Percentiles rank a stretch among this genome's conserved stretches.
These are phyloP conservation scores for Mucor irregularis DNA, from an alignment of 371 early-diverging fungal genomes.

Conservation along the genomic window DNA sequence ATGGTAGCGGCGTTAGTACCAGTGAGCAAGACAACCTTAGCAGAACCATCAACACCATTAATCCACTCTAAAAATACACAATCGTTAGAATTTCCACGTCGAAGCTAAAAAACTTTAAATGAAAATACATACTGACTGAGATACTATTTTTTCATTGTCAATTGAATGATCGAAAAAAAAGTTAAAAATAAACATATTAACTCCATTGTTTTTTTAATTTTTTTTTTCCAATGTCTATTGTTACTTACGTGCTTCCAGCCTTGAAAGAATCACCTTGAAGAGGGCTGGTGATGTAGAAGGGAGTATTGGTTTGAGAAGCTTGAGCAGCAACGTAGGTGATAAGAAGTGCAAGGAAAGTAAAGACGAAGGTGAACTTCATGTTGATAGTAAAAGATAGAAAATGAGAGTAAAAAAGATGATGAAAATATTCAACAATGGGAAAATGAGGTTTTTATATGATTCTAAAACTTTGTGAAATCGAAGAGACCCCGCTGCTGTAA, in stretches of 20 bases:
- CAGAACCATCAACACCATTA: slow-evolving; percentile 20
- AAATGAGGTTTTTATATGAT: background rate
- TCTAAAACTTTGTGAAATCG: background rate
- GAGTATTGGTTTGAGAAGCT: too few relatives aligned
- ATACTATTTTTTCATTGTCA: background rate
- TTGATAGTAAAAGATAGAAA: background rate
- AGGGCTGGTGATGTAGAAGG: slow-evolving; percentile 30
- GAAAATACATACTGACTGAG: background rate
- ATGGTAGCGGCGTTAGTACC: slow-evolving; percentile 21
- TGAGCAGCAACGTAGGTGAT: slow-evolving; percentile 20
- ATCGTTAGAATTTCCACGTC: background rate
- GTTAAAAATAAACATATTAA: too few relatives aligned
- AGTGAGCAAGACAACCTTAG: slow-evolving; percentile 20
- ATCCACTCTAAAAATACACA: slow-evolving; percentile 26
- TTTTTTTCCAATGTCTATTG: too few relatives aligned
- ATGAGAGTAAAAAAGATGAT: background rate
- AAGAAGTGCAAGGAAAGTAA: slow-evolving; percentile 7
- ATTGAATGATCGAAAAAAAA: background rate
- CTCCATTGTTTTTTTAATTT: too few relatives aligned
- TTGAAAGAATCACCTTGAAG: slow-evolving; percentile 21
- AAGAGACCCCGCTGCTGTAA: too few relatives aligned
- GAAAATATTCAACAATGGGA: background rate
- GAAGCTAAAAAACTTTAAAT: background rate
- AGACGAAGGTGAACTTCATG: slow-evolving; percentile 6
- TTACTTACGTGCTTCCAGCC: slow-evolving; percentile 28